Base-by-base conservation (phyloP, 495 filamentous ascomycete genomes). In the Penicillium pulvis region DNA sequence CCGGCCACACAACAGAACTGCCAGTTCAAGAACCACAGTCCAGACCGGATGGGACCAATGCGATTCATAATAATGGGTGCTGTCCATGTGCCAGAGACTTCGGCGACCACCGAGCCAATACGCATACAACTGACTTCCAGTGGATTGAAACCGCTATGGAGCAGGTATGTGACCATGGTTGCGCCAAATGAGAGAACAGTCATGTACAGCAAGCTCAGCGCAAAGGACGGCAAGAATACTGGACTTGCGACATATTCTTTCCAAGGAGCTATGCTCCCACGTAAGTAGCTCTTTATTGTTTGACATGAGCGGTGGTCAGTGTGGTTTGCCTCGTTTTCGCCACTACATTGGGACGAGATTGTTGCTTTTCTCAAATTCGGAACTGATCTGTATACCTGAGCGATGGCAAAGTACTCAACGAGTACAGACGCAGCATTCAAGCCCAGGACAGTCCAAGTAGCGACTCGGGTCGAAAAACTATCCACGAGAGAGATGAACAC, bases 1-100 rank as follows among this genome's bases (percentile, higher is more conserved):
- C 66, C 76, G 3, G 72, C 75, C 0, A 87, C 59, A 55, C 75
- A 83, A 9, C 66, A 57, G 35, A 85, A 72, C 56, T 90, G 87
- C 84, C 84, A 90, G 53, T 77, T 83, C 5, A 85, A 54, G 49
- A 81, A 83, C 88, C 87, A 90, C 7, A 89, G 66, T 1, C 86
- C 87, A 0, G 80, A 78, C 2, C 88, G 66, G 5, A 84, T 75
- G 8, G 78, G 68, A 0, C 87, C 86, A 36, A 89, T 83, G 6
- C 70, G 67, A 3, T 63, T 60, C 79, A 85, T 87, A 6, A 86
- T 62, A 26, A 69, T 75, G 16, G 56, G 83, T 61, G 65, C 83
- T 61, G 58, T 70, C 81, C 60, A 85, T 61, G 78, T 81, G 5
- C 74, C 76, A 16, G 71, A 71, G 1, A 81, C 36, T 61, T 86